Percentiles rank a stretch among this genome's conserved stretches.
These are phyloP conservation scores for Fusarium nodosum DNA, from an alignment of 2,329 filamentous ascomycete species.

Conservation along the genomic window DNA sequence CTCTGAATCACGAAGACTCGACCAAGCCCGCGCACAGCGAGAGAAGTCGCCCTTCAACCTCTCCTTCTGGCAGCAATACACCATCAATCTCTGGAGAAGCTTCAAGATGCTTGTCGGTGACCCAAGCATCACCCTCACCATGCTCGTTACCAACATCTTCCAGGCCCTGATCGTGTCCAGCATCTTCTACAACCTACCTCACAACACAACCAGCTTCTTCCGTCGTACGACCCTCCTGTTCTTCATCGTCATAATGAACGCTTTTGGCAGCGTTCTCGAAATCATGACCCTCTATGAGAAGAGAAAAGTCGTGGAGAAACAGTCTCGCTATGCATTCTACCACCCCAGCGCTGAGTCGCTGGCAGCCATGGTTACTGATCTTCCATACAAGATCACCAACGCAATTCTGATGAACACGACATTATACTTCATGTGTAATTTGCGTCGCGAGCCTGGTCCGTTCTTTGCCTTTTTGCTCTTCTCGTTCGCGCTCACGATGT, in stretches of 20 bases:
- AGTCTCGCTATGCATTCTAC: constrained; percentile 52
- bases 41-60: constrained; percentile 38
- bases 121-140: constrained; percentile 32
- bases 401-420: constrained; percentile 57
- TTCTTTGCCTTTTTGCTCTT: constrained; percentile 64
- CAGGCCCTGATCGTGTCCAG: constrained; percentile 33
- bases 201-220: constrained; percentile 30
- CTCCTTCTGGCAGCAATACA: constrained; percentile 29
- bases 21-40: constrained; percentile 37
- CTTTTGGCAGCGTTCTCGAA: constrained; percentile 41
- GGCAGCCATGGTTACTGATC: constrained; percentile 32
- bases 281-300: constrained; percentile 47
- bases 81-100: constrained; percentile 28
- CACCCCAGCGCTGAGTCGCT: constrained; percentile 49
- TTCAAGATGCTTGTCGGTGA: constrained; percentile 33
- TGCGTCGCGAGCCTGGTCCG: constrained; percentile 67
- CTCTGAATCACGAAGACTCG: constrained; percentile 26
- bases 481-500: constrained; percentile 66
- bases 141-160: constrained; percentile 40
- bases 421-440: constrained; percentile 75
- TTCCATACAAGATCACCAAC: constrained; percentile 42
- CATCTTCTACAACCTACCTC: constrained; percentile 37
- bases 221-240: constrained; percentile 31
- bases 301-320: constrained; percentile 53
- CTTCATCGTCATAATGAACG: constrained; percentile 41